phyloP scores from a whole-genome alignment of 371 early-diverging fungal genomes.

The Mortierella sp. region DNA sequence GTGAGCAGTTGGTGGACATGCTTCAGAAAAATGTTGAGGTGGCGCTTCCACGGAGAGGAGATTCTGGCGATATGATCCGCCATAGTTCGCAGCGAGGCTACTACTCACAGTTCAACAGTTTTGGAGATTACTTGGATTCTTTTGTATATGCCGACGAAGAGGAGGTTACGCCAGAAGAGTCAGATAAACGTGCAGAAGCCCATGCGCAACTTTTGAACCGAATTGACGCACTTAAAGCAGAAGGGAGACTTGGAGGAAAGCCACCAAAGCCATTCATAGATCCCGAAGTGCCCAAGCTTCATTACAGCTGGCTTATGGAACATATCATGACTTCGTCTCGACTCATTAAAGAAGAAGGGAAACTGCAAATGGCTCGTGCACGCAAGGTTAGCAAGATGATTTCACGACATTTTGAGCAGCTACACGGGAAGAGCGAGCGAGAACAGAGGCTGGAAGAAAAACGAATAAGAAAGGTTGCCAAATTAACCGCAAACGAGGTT shows the following conservation, averaged over 20 bases:
- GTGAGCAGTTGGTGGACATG: slow-evolving; percentile 59
- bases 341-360: slow-evolving; percentile 59
- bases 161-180: slow-evolving; percentile 67
- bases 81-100: slow-evolving; percentile 5
- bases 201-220: slow-evolving; percentile 62
- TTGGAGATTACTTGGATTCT: slow-evolving; percentile 68
- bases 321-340: slow-evolving; percentile 60
- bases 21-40: slow-evolving; percentile 58
- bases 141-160: slow-evolving; percentile 72
- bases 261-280: slow-evolving; percentile 59
- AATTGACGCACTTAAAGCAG: slow-evolving; percentile 55
- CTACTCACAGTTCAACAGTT: slow-evolving; percentile 16
- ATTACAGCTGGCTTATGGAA: slow-evolving; percentile 58
- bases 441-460: slow-evolving; percentile 65
- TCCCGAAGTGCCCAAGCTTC: slow-evolving; percentile 52
- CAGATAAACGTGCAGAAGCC: slow-evolving; percentile 57
- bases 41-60: slow-evolving; percentile 40
- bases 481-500: slow-evolving; percentile 73
- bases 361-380: slow-evolving; percentile 63
- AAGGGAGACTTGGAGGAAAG: slow-evolving; percentile 62
- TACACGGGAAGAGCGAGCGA: slow-evolving; percentile 66
- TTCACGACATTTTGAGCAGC: slow-evolving; percentile 67
- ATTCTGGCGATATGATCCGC: slow-evolving; percentile 17
- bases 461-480: slow-evolving; percentile 69
- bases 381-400: slow-evolving; percentile 71